These are phyloP conservation scores for Geotrichum ghanense DNA, from an alignment of 805 yeast genomes.

Conservation along the genomic window DNA sequence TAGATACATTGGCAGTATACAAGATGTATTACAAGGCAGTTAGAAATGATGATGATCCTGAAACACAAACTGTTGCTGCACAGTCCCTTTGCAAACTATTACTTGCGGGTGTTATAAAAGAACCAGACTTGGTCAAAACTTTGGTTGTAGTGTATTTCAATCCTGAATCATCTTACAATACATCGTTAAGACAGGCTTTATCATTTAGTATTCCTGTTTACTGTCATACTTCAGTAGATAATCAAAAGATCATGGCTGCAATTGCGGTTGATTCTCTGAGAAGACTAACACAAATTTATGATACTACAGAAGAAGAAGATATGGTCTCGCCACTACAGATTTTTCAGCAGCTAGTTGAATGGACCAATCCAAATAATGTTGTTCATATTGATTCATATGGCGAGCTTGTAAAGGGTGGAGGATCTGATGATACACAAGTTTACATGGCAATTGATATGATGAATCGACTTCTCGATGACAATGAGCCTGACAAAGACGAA, in stretches of 20 bases:
- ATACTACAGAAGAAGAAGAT: conserved; percentile 25
- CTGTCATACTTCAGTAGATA: conserved; percentile 60
- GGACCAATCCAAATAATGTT: conserved; percentile 61
- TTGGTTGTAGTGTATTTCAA: conserved; percentile 66
- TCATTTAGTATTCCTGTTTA: conserved; percentile 85
- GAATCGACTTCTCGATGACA: background rate
- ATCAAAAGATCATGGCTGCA: conserved; percentile 54
- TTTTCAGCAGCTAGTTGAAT: conserved; percentile 60
- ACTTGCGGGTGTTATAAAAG: conserved; percentile 62
- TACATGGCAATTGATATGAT: background rate
- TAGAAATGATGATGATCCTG: conserved; percentile 38
- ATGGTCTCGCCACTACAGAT: conserved; percentile 37
- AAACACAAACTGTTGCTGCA: conserved; percentile 68
- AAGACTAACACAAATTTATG: conserved; percentile 38
- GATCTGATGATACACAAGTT: conserved; percentile 36
- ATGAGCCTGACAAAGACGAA: conserved; percentile 27
- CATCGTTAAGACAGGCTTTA: conserved; percentile 62
- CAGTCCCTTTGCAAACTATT: conserved; percentile 78
- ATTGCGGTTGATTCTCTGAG: conserved; percentile 21
- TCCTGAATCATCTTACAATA: conserved; percentile 51
- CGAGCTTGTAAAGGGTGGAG: conserved; percentile 35
- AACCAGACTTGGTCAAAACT: conserved; percentile 49
- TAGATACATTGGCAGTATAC: conserved; percentile 49
- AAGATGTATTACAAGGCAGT: conserved; percentile 58
- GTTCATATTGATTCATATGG: conserved; percentile 39